Percentiles rank a stretch among this genome's conserved stretches.
These are phyloP conservation scores for Camellia granthamiana DNA, from an alignment of 148 eudicot genomes.

Conservation along the genomic window DNA sequence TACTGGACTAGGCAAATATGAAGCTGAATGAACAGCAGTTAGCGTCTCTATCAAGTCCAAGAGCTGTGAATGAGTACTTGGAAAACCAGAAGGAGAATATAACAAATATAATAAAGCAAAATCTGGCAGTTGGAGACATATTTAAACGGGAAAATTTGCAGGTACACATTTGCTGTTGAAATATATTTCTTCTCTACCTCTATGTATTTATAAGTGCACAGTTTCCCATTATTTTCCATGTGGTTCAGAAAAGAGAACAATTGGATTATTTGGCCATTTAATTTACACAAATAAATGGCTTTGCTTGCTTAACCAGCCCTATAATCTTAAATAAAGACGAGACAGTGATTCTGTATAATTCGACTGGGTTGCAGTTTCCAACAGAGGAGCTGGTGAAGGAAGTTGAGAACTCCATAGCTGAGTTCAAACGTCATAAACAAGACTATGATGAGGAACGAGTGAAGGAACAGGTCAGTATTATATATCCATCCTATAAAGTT, in stretches of 20 bases:
- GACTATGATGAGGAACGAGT: slow-evolving; percentile 89
- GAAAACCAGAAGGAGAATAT: slow-evolving; percentile 80
- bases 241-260: background rate
- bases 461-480: slow-evolving; percentile 57
- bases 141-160: slow-evolving; percentile 81
- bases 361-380: slow-evolving; percentile 47
- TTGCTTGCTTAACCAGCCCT: background rate
- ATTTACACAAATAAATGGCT: background rate
- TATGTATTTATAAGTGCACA: background rate
- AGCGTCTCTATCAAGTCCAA: slow-evolving; percentile 73
- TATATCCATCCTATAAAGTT: background rate
- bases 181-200: background rate
- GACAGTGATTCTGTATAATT: background rate
- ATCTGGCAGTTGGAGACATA: slow-evolving; percentile 92
- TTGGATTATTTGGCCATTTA: background rate
- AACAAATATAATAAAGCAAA: slow-evolving; percentile 65
- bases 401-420: slow-evolving; percentile 80
- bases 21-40: slow-evolving; percentile 75
- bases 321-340: background rate
- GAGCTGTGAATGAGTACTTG: slow-evolving; percentile 67
- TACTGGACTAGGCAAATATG: slow-evolving; percentile 57
- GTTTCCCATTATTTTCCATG: background rate
- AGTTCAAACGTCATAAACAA: slow-evolving; percentile 73
- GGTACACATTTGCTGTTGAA: slow-evolving; percentile 38
- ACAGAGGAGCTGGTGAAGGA: slow-evolving; percentile 80